These are phyloP conservation scores for Hondaea fermentalgiana DNA, from an alignment of 108 stramenopile species.

Conservation along the genomic window DNA sequence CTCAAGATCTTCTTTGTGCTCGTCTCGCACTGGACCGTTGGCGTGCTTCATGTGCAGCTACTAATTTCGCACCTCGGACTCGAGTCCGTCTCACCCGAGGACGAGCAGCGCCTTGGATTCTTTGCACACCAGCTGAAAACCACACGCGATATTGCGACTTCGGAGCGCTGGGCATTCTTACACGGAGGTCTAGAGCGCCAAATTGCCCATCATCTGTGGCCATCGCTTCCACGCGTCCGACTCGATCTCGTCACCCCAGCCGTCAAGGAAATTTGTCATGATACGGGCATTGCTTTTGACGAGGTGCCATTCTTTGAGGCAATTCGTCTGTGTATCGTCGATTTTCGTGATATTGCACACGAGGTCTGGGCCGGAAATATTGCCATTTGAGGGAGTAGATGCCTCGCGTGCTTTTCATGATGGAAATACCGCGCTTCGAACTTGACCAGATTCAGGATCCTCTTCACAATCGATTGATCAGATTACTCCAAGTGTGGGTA, in stretches of 20 bases:
- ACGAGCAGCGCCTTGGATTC: background rate
- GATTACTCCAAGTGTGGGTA: too few species aligned
- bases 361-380: background rate
- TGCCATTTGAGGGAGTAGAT: background rate
- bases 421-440: too few species aligned
- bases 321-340: conserved; percentile 29
- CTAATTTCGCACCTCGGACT: conserved; percentile 12
- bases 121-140: conserved; percentile 8
- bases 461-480: too few species aligned
- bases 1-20: background rate
- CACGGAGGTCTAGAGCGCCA: conserved; percentile 18
- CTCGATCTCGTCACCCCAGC: conserved; percentile 51
- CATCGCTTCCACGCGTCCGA: background rate
- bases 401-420: too few species aligned
- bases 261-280: conserved; percentile 40
- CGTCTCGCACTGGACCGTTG: background rate
- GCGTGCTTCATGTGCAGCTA: conserved; percentile 27
- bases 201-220: conserved; percentile 2
- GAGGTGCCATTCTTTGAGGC: conserved; percentile 51
- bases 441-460: too few species aligned
- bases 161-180: background rate
- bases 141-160: background rate
- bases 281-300: conserved; percentile 59
- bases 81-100: background rate
- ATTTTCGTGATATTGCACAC: background rate